Conservation (phyloP, 306 rosid genomes). For the Alnus glutinosa region DNA sequence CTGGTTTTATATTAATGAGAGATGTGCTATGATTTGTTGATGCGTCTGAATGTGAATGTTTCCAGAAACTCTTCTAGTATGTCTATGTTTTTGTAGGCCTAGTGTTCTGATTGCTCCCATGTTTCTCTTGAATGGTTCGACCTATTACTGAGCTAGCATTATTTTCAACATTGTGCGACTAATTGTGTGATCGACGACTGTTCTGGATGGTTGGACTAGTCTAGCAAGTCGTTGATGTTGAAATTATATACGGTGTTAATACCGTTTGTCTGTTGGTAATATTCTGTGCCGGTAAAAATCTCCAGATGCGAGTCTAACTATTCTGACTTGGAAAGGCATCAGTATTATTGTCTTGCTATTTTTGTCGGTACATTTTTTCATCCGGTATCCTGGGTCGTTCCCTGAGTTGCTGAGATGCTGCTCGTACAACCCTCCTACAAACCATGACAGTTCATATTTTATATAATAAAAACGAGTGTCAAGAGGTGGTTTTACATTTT, state of each 20-base stretch:
- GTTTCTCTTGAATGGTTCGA: constrained; percentile 8
- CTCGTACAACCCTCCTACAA: no score
- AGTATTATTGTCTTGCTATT: no score
- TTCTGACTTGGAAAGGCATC: no score
- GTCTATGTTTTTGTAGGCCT: constrained; percentile 4
- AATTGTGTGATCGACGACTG: background rate
- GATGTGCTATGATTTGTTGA: constrained; percentile 35
- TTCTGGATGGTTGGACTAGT: background rate
- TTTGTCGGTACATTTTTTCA: no score
- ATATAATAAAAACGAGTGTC: no score
- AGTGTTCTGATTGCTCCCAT: constrained; percentile 16
- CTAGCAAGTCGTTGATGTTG: background rate
- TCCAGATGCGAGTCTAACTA: no score
- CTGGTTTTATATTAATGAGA: constrained; percentile 40
- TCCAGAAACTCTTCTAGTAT: constrained; percentile 24
- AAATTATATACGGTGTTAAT: background rate
- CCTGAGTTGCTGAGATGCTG: no score
- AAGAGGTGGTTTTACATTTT: no score
- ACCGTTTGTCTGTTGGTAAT: no score
- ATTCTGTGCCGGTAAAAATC: no score
- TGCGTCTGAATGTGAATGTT: constrained; percentile 25
- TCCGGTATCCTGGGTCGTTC: no score
- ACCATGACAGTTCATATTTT: no score
- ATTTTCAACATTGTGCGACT: background rate
- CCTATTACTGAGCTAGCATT: background rate